Percentiles rank a stretch among this genome's conserved stretches.
phyloP scores from a whole-genome alignment of 2,329 filamentous ascomycete species.

The Hypoxylon sp. region DNA sequence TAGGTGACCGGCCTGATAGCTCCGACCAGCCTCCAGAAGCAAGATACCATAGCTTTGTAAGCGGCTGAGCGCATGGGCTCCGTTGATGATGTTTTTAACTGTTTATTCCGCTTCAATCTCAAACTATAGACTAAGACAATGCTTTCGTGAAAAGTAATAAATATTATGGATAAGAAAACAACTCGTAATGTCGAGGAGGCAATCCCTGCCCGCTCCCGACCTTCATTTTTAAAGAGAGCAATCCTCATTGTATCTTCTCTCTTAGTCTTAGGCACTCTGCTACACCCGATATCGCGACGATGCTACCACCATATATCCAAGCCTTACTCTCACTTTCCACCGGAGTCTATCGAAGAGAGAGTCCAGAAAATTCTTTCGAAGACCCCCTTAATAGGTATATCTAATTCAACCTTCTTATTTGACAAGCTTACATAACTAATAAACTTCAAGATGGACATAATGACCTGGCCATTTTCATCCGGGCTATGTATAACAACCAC shows the following conservation, averaged over 20 bases:
- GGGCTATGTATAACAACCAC: conserved; percentile 75
- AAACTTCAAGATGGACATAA: conserved; percentile 81
- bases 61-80: conserved; percentile 9
- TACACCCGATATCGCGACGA: conserved; percentile 43
- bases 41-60: conserved; percentile 26
- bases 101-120: conserved; percentile 11
- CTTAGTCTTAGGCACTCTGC: conserved; percentile 43
- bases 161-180: conserved; percentile 29
- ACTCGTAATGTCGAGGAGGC: conserved; percentile 1
- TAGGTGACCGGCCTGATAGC: background rate
- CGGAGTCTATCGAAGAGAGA: conserved; percentile 57
- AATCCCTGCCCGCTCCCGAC: conserved; percentile 26
- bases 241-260: conserved; percentile 39
- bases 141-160: conserved; percentile 6
- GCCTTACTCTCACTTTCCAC: conserved; percentile 44
- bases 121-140: conserved; percentile 15
- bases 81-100: conserved; percentile 10
- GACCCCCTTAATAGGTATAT: conserved; percentile 63
- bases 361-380: conserved; percentile 59
- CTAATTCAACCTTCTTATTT: background rate
- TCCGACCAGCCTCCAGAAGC: conserved; percentile 3
- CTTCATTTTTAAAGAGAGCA: conserved; percentile 35
- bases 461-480: conserved; percentile 82
- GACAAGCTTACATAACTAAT: conserved; percentile 28
- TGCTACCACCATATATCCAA: conserved; percentile 42